Percentiles rank a stretch among this genome's conserved stretches.
These are phyloP conservation scores for Panaeolus cyanescens DNA, from an alignment of 768 basidiomycete species.

Conservation along the genomic window DNA sequence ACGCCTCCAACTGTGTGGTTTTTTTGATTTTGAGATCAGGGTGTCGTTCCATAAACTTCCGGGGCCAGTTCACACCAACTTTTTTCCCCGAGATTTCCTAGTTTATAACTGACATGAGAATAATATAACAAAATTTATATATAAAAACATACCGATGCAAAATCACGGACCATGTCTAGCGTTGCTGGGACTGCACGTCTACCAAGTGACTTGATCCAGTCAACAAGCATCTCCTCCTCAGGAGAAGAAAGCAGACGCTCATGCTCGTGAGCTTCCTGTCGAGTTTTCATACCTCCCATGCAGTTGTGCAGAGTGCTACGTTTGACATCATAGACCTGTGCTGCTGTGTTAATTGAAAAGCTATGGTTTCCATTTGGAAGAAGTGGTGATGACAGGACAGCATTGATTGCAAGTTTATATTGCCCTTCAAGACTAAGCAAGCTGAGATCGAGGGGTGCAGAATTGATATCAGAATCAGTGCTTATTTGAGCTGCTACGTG, in stretches of 20 bases:
- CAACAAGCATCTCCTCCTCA: conserved; percentile 19
- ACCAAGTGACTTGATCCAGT: conserved; percentile 24
- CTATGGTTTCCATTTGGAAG: not conserved
- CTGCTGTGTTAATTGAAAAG: conserved; percentile 16
- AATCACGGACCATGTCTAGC: conserved; percentile 6
- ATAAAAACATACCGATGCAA: conserved; percentile 9
- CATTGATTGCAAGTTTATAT: conserved; percentile 1
- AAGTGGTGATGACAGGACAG: not conserved
- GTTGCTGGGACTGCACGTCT: conserved; percentile 21
- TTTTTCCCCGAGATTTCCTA: conserved; percentile 13
- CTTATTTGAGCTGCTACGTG: not conserved
- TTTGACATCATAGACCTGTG: conserved; percentile 18
- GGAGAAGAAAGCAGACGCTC: conserved; percentile 17
- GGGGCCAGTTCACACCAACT: conserved; percentile 16
- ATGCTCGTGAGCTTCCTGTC: conserved; percentile 16
- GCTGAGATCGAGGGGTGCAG: not conserved
- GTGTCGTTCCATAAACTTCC: conserved; percentile 17
- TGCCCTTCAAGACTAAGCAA: not conserved
- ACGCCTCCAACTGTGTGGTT: conserved; percentile 22
- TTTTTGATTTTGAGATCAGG: conserved; percentile 19
- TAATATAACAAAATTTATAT: not conserved
- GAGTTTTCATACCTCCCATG: conserved; percentile 11
- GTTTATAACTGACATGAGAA: not conserved
- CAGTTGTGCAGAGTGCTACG: conserved; percentile 12
- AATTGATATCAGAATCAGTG: not conserved